Base-by-base conservation (phyloP, 768 basidiomycete genomes). In the Rhizopogon sp. region DNA sequence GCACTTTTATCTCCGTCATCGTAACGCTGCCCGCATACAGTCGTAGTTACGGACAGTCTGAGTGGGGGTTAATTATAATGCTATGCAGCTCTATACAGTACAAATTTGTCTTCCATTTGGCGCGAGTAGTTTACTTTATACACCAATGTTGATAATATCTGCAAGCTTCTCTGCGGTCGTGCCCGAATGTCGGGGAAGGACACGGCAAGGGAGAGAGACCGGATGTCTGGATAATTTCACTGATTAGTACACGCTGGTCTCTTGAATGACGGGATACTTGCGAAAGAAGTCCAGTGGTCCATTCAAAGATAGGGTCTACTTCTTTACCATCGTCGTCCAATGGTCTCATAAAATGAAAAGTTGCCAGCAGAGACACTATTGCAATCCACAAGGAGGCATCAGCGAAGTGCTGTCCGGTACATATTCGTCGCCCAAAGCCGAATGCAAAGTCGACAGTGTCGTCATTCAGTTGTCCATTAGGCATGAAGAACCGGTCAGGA, bases 301-400 rank as follows among this genome's bases (percentile, higher is more conserved):
- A 68, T 50, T 57, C 28, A 1, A 66, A 67, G 14, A 56, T 43
- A 20, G 64, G 63, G 16, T 69, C 55, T 25, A 60, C 41, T 47
- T 71, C 69, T 17, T 31, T 41, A 3, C 69, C 69, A 29, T 65
- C 54, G 20, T 60, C 54, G 39, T 71, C 61, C 55, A 67, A 40
- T 22, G 52, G 61, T 55, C 59, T 71, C 69, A 55, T 59, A 39
- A 71, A 69, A 33, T 59, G 64, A 51, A 71, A 68, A n/a, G 50
- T 39, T 50, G 67, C 42, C 39, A 71, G 66, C 16, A 68, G 59
- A 52, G 69, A 67, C 8, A 57, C 67, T 5, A 68, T 57, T 16
- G 65, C 69, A 47, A 69, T 60, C 67, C 67, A 68, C n/a, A 68
- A 22, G 40, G 67, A 68, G 11, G 69, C 65, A 6, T 68, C 65